phyloP scores from a whole-genome alignment of 768 basidiomycete genomes.

The Russula sp. region DNA sequence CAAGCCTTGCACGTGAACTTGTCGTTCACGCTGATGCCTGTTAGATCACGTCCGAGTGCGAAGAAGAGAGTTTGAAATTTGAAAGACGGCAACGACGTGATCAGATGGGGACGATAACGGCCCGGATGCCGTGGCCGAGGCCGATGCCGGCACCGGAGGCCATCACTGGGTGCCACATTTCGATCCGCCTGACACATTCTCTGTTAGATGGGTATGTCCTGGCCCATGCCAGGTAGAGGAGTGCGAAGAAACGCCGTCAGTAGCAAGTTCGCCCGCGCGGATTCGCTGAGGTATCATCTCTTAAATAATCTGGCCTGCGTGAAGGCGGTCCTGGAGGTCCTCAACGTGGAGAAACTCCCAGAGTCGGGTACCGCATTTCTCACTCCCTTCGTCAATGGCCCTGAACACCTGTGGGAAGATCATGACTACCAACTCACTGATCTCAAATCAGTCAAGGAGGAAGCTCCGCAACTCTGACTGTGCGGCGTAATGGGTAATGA shows the following conservation, averaged over 20 bases:
- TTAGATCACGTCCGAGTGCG: slow-evolving; percentile 4
- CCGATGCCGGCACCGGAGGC: no score
- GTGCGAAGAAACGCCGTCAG: neutral
- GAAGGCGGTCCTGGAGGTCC: neutral
- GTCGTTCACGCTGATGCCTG: neutral
- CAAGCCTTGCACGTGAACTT: neutral
- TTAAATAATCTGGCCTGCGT: slow-evolving; percentile 1
- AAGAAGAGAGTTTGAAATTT: neutral
- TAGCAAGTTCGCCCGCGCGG: slow-evolving; percentile 1
- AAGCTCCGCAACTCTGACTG: neutral
- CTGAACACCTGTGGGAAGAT: slow-evolving; percentile 18
- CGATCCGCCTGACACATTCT: slow-evolving; percentile 11
- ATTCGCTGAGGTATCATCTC: slow-evolving; percentile 19
- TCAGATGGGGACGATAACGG: no score
- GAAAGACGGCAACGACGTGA: neutral
- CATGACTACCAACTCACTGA: slow-evolving; percentile 11
- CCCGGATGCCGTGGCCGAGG: neutral
- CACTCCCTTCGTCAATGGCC: slow-evolving; percentile 17
- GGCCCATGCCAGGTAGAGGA: neutral
- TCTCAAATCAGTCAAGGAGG: slow-evolving; percentile 14
- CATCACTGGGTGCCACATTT: no score
- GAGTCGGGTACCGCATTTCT: slow-evolving; percentile 4
- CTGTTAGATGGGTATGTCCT: neutral
- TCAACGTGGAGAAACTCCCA: neutral
- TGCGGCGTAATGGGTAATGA: neutral